Conservation (phyloP, 495 filamentous ascomycete species). For the Daldinia childiae region DNA sequence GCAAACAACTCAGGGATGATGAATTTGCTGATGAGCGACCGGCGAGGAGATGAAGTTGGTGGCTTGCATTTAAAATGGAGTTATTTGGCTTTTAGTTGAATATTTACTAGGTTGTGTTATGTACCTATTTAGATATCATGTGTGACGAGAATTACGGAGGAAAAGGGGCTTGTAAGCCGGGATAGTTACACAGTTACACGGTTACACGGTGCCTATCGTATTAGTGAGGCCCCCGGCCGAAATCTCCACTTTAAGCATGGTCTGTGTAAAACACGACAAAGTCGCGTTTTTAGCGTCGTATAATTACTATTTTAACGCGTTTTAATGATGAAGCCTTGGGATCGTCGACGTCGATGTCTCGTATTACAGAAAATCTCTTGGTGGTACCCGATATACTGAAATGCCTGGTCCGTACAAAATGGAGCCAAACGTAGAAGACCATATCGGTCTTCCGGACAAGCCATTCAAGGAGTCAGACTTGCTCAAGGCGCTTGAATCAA, state of each 20-base stretch:
- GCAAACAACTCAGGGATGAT: not conserved
- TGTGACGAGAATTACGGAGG: not conserved
- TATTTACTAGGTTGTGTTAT: not conserved
- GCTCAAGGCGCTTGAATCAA: constrained; percentile 9
- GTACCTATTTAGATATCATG: not conserved
- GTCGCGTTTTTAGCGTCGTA: not conserved
- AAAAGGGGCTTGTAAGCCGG: constrained; percentile 1
- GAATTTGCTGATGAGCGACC: not conserved
- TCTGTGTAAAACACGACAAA: not conserved
- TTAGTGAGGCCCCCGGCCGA: too few relatives aligned
- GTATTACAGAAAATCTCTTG: not conserved
- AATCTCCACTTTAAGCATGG: not conserved
- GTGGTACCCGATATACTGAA: not conserved
- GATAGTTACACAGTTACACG: not conserved
- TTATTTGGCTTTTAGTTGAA: not conserved
- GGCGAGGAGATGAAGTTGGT: constrained; percentile 1
- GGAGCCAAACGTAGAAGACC: not conserved
- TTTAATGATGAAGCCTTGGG: not conserved
- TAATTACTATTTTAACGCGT: not conserved
- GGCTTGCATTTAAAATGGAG: not conserved
- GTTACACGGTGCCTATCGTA: not conserved
- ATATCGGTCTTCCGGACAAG: not conserved
- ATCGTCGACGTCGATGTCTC: not conserved
- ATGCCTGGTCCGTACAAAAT: not conserved
- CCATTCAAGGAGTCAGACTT: not conserved